Evolutionary conservation across 108 stramenopile genomes (phyloP).

Genomic region (Nannochloropsis gaditana): DNA sequence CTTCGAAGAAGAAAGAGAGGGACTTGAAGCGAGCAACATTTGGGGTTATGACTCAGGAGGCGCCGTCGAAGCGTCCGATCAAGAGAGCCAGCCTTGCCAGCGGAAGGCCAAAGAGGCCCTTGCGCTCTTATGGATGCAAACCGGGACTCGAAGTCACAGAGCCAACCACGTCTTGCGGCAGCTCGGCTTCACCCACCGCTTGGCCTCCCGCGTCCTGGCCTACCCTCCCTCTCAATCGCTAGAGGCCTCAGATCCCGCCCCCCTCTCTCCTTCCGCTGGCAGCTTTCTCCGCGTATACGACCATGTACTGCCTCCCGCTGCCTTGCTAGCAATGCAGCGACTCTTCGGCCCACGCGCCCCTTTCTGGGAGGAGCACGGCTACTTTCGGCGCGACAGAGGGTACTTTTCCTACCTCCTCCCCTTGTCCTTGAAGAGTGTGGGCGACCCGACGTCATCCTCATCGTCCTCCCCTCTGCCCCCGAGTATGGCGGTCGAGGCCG

Average conservation of each 20-base stretch:
- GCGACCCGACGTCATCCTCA: neutral
- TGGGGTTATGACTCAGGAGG: neutral
- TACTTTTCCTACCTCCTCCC: conserved; percentile 22
- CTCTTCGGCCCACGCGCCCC: neutral
- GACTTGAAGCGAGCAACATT: neutral
- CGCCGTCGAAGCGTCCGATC: neutral
- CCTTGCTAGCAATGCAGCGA: neutral
- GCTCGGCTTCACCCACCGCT: neutral
- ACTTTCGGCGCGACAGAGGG: neutral
- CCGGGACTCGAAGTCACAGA: neutral
- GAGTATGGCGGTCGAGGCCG: neutral
- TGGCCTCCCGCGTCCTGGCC: neutral
- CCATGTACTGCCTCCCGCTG: neutral
- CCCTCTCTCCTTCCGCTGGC: neutral
- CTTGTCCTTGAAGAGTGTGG: neutral
- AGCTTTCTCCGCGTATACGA: neutral
- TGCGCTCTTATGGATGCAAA: neutral
- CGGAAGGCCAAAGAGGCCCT: neutral
- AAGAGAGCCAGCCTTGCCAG: neutral
- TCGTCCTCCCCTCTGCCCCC: neutral
- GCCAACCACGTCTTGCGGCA: neutral
- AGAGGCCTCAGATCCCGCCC: neutral
- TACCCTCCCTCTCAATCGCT: neutral
- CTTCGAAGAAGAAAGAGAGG: neutral
- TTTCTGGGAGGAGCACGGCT: conserved; percentile 1